These are phyloP conservation scores for Podospora pseudopauciseta DNA, from an alignment of 495 filamentous ascomycete genomes.

Conservation along the genomic window DNA sequence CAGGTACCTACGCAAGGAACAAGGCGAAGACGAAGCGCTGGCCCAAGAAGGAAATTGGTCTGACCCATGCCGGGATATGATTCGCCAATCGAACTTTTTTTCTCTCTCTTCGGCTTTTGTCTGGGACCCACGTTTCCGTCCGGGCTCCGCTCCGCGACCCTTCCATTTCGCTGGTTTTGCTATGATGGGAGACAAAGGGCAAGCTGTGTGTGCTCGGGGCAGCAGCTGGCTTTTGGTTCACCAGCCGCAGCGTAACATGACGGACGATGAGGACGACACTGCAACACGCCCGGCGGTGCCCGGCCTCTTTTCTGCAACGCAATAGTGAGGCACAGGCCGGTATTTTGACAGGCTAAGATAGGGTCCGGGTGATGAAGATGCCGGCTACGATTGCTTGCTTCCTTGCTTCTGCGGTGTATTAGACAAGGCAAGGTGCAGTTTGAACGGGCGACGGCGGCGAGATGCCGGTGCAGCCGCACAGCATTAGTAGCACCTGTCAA, in stretches of 20 bases:
- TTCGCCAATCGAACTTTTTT: slow-evolving; percentile 7
- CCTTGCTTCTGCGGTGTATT: neutral
- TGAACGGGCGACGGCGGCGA: neutral
- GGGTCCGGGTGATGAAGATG: neutral
- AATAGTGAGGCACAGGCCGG: neutral
- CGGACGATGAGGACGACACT: neutral
- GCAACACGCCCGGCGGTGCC: neutral
- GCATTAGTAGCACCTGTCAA: neutral
- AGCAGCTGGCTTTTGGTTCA: neutral
- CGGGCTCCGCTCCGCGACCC: slow-evolving; percentile 4
- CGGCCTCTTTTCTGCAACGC: neutral
- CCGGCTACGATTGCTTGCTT: neutral
- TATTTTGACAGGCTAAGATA: neutral
- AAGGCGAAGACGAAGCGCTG: neutral
- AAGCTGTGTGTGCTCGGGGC: neutral
- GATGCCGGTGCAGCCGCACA: neutral
- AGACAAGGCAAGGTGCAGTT: neutral
- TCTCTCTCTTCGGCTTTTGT: neutral
- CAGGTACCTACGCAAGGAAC: neutral
- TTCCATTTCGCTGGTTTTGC: neutral
- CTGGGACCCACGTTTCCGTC: neutral
- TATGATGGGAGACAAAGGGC: neutral
- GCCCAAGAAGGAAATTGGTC: slow-evolving; percentile 11
- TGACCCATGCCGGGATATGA: neutral
- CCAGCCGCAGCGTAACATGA: neutral